Conservation (phyloP, 257 asterid species). For the Przewalskia tangutica region DNA sequence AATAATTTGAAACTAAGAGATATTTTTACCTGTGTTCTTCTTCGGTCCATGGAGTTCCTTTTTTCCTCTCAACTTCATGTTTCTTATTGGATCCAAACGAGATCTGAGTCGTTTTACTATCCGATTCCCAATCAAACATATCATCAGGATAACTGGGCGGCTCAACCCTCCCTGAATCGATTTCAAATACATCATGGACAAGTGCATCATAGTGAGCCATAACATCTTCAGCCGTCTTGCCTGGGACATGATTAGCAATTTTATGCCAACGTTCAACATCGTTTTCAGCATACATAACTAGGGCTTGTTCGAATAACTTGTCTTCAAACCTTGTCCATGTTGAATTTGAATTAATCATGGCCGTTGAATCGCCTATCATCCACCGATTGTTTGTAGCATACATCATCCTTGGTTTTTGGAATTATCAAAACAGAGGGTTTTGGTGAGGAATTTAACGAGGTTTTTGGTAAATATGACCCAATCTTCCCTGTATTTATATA, state of each 20-base stretch:
- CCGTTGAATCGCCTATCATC: not conserved
- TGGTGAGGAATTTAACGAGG: conserved; percentile 8
- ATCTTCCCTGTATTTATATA: not conserved
- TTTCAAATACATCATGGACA: conserved; percentile 41
- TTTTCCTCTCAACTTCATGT: conserved; percentile 45
- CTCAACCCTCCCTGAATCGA: conserved; percentile 59
- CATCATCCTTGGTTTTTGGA: conserved; percentile 11
- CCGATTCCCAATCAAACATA: conserved; percentile 14
- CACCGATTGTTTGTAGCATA: conserved; percentile 4
- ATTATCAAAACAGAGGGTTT: not conserved
- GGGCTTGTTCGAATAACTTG: conserved; percentile 49
- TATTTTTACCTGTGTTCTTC: conserved; percentile 58
- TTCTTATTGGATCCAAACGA: conserved; percentile 47
- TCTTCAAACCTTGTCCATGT: conserved; percentile 51
- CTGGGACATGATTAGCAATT: conserved; percentile 40
- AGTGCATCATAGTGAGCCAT: conserved; percentile 46
- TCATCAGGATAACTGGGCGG: conserved; percentile 42
- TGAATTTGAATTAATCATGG: not conserved
- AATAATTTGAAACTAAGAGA: no score
- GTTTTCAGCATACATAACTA: conserved; percentile 47
- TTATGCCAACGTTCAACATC: conserved; percentile 44
- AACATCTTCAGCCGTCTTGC: conserved; percentile 42
- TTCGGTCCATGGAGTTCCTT: conserved; percentile 81
- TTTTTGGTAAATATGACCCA: not conserved
- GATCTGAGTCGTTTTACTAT: conserved; percentile 33